phyloP scores from a whole-genome alignment of 306 rosid genomes.

The Gillenia trifoliata region DNA sequence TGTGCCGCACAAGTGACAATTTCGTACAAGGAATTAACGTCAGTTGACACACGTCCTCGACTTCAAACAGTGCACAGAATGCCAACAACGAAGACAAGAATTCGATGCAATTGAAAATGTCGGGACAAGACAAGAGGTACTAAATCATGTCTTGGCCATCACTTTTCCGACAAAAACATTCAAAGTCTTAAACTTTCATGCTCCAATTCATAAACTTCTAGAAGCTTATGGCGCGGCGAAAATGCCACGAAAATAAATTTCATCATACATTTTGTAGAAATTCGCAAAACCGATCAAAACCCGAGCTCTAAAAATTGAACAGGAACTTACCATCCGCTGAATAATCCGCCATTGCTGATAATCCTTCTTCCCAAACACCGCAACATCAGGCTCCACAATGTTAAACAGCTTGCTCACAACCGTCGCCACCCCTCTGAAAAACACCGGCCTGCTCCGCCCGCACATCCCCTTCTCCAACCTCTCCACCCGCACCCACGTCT shows the following conservation, averaged over 20 bases:
- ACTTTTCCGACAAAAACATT: background rate
- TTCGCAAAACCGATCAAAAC: background rate
- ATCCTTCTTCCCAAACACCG: slow-evolving; percentile 89
- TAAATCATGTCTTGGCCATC: background rate
- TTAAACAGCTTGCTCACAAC: slow-evolving; percentile 79
- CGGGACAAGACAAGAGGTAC: background rate
- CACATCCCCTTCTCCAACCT: slow-evolving; percentile 75
- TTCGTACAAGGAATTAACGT: background rate
- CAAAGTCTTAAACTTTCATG: too few species aligned
- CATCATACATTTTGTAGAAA: too few species aligned
- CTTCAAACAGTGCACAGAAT: background rate
- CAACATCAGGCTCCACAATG: slow-evolving; percentile 85
- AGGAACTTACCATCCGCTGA: slow-evolving; percentile 54
- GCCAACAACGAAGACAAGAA: background rate
- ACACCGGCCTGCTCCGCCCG: slow-evolving; percentile 76
- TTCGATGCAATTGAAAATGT: background rate
- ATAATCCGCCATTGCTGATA: slow-evolving; percentile 84
- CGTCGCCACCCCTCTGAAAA: slow-evolving; percentile 90
- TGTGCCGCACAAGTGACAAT: background rate
- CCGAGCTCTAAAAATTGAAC: background rate
- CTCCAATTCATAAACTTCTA: too few species aligned
- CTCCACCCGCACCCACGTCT: slow-evolving; percentile 80
- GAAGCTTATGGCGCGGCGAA: too few species aligned
- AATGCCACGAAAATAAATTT: too few species aligned
- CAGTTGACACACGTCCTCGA: background rate